Percentiles rank a stretch among this genome's conserved stretches.
Evolutionary conservation across 768 basidiomycete genomes (phyloP).

Genomic region (Rickenella mellea): DNA sequence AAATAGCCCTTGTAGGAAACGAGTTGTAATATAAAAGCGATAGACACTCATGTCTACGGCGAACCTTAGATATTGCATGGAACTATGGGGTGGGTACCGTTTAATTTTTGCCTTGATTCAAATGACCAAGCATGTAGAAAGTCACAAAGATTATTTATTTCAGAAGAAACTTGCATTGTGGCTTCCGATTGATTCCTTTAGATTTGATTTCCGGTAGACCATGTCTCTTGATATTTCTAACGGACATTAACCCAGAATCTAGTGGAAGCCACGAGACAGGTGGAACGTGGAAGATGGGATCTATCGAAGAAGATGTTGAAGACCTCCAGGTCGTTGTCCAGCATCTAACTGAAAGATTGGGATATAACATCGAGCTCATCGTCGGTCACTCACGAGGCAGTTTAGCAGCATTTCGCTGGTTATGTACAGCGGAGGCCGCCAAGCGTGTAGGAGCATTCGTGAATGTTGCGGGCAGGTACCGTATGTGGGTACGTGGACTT

Average conservation of each 20-base stretch:
- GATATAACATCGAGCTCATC: conserved; percentile 60
- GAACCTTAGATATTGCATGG: conserved; percentile 64
- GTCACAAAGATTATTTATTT: conserved; percentile 82
- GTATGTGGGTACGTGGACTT: conserved; percentile 54
- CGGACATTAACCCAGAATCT: not conserved
- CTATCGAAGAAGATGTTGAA: conserved; percentile 47
- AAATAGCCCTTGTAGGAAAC: conserved; percentile 58
- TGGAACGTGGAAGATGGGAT: conserved; percentile 55
- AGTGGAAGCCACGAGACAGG: conserved; percentile 75
- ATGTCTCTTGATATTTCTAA: not conserved
- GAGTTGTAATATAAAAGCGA: conserved; percentile 6
- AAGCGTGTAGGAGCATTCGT: conserved; percentile 49
- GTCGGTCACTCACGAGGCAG: conserved; percentile 77
- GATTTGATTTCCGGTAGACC: conserved; percentile 77
- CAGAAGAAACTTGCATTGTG: conserved; percentile 58
- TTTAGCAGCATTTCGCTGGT: conserved; percentile 58
- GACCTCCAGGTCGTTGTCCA: conserved; percentile 60
- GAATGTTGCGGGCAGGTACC: conserved; percentile 69
- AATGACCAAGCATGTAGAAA: conserved; percentile 18
- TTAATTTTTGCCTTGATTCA: not conserved
- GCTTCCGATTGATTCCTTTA: conserved; percentile 70
- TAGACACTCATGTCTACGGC: conserved; percentile 7
- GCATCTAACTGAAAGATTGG: conserved; percentile 46
- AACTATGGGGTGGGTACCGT: conserved; percentile 56
- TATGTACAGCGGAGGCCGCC: conserved; percentile 54